Evolutionary conservation across 176 grass and related monocot genomes (phyloP), one percentile per base, ranked within the genome.

Genomic region (Puccinellia tenuiflora): DNA sequence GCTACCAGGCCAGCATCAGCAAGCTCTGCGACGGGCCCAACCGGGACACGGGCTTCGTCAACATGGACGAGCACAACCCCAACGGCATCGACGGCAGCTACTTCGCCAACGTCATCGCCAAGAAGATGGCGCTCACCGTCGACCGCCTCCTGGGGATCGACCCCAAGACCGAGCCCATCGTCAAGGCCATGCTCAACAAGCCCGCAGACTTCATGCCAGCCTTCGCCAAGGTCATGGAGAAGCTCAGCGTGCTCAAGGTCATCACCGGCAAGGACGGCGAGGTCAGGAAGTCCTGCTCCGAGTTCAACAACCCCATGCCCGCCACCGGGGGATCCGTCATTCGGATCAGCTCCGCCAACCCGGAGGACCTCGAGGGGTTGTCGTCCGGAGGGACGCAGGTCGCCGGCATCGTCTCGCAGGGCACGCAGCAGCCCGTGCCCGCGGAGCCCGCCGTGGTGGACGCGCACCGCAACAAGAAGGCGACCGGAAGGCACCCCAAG

Each of bases 231-330:
- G 86, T 86, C 78, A 60, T 92, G 90, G 43, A 76, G 80, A 96
- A 89, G 80, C 38, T 96, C 61, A 77, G 80, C 69, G 13, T 0
- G 14, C 54, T 90, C 55, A 68, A 92, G 7, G 88, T 90, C 2
- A 51, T 90, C 74, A 87, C 89, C 4, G 93, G 90, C 4, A 77
- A 83, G 64, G 79, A 92, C 1, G 93, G 90, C 22, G 85, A 96
- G 85, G 48, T 92, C 62, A 89, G 90, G 47, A 83, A 62, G 71
- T 5, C 35, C 1, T 94, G 92, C 86, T 17, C 47, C 74, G 88
- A 86, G 55, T 86, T 86, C 79, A 90, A 90, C 56, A 79, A 72
- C 84, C 79, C 79, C 55, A 48, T 79, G 84, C 1, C 10, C 5
- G 1, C 10, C 66, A 0, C 26, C n/a, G 46, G 55, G 37, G 1